Conservation (phyloP, 2,329 filamentous ascomycete species). For the Uncinocarpus reesii region DNA sequence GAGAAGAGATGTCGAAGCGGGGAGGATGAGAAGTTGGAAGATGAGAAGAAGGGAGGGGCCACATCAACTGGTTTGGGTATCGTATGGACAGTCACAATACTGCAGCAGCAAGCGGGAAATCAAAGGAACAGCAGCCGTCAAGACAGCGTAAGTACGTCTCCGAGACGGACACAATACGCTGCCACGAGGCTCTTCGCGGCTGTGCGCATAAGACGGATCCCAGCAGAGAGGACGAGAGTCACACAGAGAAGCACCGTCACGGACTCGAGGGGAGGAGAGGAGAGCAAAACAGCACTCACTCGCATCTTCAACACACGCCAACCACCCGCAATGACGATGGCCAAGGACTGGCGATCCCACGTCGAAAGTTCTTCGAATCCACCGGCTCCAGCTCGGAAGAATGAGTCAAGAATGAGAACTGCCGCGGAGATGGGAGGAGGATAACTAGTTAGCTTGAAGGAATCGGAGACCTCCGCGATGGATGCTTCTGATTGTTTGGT, state of each 20-base stretch:
- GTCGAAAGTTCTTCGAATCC: not conserved
- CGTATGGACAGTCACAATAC: not conserved
- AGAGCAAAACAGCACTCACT: constrained; percentile 2
- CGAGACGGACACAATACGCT: not conserved
- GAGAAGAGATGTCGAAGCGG: not conserved
- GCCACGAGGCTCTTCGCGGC: not conserved
- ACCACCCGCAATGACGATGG: constrained; percentile 6
- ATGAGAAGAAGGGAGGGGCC: not conserved
- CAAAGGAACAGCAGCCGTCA: not conserved
- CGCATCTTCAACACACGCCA: constrained; percentile 1
- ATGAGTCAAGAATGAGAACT: not conserved
- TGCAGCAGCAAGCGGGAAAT: not conserved
- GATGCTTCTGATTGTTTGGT: no score
- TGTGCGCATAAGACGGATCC: not conserved
- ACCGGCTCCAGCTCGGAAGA: not conserved
- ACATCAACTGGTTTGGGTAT: not conserved
- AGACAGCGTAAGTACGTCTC: not conserved
- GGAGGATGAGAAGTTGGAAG: not conserved
- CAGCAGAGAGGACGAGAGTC: not conserved
- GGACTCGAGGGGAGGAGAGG: not conserved
- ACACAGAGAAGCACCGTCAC: no score
- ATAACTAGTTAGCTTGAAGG: no score
- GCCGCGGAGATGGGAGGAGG: no score
- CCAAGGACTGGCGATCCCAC: constrained; percentile 4
- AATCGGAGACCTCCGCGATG: no score